Evolutionary conservation across 2,329 filamentous ascomycete species (phyloP), one percentile per base, ranked within the genome.

Genomic region (Sarocladium strictum): DNA sequence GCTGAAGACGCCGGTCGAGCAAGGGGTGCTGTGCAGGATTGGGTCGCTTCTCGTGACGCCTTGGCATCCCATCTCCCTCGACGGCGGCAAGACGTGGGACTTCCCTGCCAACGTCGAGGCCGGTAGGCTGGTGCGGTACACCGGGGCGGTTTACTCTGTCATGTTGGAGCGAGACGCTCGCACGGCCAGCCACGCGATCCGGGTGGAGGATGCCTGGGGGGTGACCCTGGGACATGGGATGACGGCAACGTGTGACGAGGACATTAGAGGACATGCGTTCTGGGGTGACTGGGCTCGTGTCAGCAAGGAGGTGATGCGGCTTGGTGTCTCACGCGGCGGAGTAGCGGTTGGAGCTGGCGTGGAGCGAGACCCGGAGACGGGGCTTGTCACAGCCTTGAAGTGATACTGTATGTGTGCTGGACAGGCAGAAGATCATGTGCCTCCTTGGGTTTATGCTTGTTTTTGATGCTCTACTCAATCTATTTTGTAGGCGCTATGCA

Each of bases 141-240:
- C 76, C 0, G 80, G 81, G 0, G 63, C 64, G 2, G 70, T 85
- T 5, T 85, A 82, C 67, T 85, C 81, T 0, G 67, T 85, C 1
- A 62, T 85, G 17, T 66, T 86, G 17, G 71, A 81, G 64, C 68
- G 68, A 2, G 74, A 78, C 57, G 49, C 47, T 1, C 65, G 74
- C 53, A 43, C 65, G 0, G 70, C 72, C 7, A 75, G 76, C 0
- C 81, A 85, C 60, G 77, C 79, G 0, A 67, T 85, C 27, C 61
- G 64, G 1, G 68, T 81, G 14, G 73, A 60, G 1, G 66, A 67
- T n/a, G 58, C 71, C 4, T 80, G 77, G 74, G 81, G 76, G 14
- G 80, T 83, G 1, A 80, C 81, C 0, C 67, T 86, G 12, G 83
- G 81, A 1, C 82, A 86, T 60, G 81, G 82, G 0, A 43, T 83